These are phyloP conservation scores for Populus nigra DNA, from an alignment of 345 rosid genomes.

Conservation along the genomic window DNA sequence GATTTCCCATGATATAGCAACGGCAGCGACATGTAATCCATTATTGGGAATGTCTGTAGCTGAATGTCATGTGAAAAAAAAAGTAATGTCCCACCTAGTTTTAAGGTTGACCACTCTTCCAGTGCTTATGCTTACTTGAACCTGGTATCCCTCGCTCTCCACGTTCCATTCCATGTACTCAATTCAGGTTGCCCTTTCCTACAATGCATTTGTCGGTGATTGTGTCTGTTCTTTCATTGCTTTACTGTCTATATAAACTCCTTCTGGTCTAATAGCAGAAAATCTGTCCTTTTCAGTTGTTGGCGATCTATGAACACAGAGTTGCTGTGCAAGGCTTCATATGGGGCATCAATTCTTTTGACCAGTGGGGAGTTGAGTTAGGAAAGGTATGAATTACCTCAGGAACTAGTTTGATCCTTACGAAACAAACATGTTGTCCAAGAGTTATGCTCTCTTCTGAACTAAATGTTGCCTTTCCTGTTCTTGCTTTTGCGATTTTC, in stretches of 20 bases:
- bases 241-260: not conserved
- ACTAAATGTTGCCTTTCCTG: not conserved
- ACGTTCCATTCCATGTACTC: not conserved
- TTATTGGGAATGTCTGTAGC: too few relatives aligned
- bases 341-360: constrained; percentile 98
- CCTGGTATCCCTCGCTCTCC: not conserved
- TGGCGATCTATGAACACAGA: constrained; percentile 94
- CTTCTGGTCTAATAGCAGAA: not conserved
- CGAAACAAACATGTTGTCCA: not conserved
- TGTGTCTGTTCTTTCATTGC: not conserved
- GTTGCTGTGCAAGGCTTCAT: constrained; percentile 90
- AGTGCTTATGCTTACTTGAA: not conserved
- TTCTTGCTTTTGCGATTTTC: not conserved
- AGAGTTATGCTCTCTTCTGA: not conserved
- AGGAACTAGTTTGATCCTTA: not conserved
- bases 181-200: not conserved
- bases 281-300: constrained; percentile 44
- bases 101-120: not conserved
- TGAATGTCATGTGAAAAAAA: not conserved
- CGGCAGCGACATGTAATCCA: too few relatives aligned
- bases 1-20: too few relatives aligned
- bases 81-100: too few relatives aligned
- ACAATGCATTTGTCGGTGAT: not conserved
- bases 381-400: constrained; percentile 61
- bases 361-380: constrained; percentile 99